Evolutionary conservation across 2,329 filamentous ascomycete species (phyloP).

Genomic region (Alternaria incomplexa): DNA sequence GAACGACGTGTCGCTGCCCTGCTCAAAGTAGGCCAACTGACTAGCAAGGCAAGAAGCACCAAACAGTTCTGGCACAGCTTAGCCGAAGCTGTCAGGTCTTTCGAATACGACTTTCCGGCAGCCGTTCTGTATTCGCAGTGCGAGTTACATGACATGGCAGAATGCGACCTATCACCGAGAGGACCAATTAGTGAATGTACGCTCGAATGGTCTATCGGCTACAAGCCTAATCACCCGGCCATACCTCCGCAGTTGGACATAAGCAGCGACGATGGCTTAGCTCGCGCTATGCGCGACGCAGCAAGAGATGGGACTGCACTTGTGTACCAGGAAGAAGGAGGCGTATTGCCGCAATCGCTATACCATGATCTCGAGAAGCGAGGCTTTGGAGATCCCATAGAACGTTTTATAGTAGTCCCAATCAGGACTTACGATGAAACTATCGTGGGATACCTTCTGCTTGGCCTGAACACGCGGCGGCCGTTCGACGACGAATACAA

Average conservation of each 20-base stretch:
- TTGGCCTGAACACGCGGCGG: conserved; percentile 21
- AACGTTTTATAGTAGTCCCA: conserved; percentile 9
- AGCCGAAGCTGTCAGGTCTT: conserved; percentile 8
- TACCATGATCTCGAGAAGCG: conserved; percentile 13
- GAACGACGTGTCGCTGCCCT: conserved; percentile 17
- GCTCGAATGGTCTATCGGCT: conserved; percentile 14
- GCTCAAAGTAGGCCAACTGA: conserved; percentile 11
- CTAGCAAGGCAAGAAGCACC: conserved; percentile 10
- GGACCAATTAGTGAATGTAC: background rate
- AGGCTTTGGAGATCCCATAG: conserved; percentile 15
- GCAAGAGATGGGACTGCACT: background rate
- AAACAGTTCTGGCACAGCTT: conserved; percentile 14
- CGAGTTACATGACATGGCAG: background rate
- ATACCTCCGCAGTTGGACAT: conserved; percentile 7
- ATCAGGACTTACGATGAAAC: conserved; percentile 7
- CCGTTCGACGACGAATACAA: conserved; percentile 26
- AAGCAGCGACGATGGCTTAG: conserved; percentile 2
- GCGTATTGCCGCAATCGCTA: conserved; percentile 5
- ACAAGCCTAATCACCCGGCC: conserved; percentile 4
- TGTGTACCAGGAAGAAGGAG: conserved; percentile 1
- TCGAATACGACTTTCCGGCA: conserved; percentile 18
- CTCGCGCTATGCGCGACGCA: background rate
- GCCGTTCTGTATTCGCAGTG: conserved; percentile 14
- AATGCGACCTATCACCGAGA: background rate
- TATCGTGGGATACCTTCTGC: conserved; percentile 7